Evolutionary conservation across 495 filamentous ascomycete species (phyloP).

Genomic region (Friedmanniomyces simplex): DNA sequence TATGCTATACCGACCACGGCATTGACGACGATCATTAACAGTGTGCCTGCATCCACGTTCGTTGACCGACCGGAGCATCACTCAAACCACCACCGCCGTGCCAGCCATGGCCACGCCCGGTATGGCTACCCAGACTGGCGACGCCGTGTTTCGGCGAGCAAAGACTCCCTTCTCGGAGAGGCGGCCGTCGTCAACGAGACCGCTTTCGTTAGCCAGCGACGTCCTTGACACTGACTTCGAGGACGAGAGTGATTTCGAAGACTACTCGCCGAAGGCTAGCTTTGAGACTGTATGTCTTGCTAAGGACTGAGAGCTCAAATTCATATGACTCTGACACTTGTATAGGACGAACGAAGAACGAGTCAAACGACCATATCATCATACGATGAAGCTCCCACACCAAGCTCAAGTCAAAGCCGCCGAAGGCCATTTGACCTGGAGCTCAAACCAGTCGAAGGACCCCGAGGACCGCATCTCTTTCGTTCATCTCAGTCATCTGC

Average conservation of each 20-base stretch:
- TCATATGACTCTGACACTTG: conserved; percentile 4
- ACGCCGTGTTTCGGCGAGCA: conserved; percentile 38
- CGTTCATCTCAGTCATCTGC: conserved; percentile 41
- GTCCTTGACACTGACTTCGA: conserved; percentile 67
- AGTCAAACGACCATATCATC: conserved; percentile 68
- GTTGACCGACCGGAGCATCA: background rate
- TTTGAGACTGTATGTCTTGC: conserved; percentile 51
- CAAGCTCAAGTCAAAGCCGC: conserved; percentile 40
- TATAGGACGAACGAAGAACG: conserved; percentile 41
- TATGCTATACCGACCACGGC: conserved; percentile 1
- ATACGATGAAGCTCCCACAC: conserved; percentile 64
- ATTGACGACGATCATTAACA: conserved; percentile 2
- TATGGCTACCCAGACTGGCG: conserved; percentile 35
- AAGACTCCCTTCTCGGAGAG: conserved; percentile 27
- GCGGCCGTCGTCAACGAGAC: conserved; percentile 28
- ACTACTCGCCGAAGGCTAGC: conserved; percentile 54
- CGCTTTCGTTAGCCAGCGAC: conserved; percentile 56
- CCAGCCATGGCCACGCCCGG: conserved; percentile 29
- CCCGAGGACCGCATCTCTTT: conserved; percentile 83
- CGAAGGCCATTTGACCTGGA: conserved; percentile 36
- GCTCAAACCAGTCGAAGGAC: conserved; percentile 61
- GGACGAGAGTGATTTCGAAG: conserved; percentile 42
- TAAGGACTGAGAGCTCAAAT: background rate
- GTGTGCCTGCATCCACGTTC: background rate
- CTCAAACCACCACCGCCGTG: conserved; percentile 1